Base-by-base conservation (phyloP, 495 filamentous ascomycete genomes). In the Penicillium flavigenum region DNA sequence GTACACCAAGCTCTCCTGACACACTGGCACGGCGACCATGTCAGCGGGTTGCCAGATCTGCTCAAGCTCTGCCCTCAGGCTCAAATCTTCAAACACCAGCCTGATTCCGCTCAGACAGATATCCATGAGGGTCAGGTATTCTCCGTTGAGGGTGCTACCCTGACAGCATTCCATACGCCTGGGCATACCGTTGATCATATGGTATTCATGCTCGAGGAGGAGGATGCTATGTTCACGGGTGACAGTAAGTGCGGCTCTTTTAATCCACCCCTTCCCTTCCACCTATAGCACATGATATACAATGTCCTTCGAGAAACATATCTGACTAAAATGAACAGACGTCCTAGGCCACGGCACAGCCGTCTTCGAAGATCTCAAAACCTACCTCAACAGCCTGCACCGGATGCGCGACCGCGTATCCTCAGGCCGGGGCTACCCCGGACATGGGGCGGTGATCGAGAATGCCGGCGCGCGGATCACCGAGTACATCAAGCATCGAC, bases 301-400 rank as follows among this genome's bases (percentile, higher is more conserved):
- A 17, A 36, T 16, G 1, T 11, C 8, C 32, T 29, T 32, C 8
- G 3, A 36, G 6, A 8, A 26, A 6, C 14, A 29, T 6, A 34
- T 46, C n/a, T 34, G 19, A 38, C 20, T 20, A 29, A 14, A 43
- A 26, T 20, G 27, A 3, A 48, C 50, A 79, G 76, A 94, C 63
- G 90, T 98, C 31, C 81, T 98, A 4, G 94, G 94, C 1, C 91
- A 97, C 56, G 94, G 94, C 2, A 97, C 94, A 4, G 85, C 89
- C 29, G 92, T 96, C 12, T 97, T 96, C 66, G 91, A 96, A 72
- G 86, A 96, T 56, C 78, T 96, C 2, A 72, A 70, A 6, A 73
- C 73, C 4, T 98, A 97, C 66, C 73, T 97, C 56, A 60, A 64
- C n/a, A 91, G 85, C 48, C 71, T 98, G 14, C 75, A 86, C 51